Percentiles rank a stretch among this genome's conserved stretches.
phyloP scores from a whole-genome alignment of 2,329 filamentous ascomycete species.

The Byssochlamys sp. region DNA sequence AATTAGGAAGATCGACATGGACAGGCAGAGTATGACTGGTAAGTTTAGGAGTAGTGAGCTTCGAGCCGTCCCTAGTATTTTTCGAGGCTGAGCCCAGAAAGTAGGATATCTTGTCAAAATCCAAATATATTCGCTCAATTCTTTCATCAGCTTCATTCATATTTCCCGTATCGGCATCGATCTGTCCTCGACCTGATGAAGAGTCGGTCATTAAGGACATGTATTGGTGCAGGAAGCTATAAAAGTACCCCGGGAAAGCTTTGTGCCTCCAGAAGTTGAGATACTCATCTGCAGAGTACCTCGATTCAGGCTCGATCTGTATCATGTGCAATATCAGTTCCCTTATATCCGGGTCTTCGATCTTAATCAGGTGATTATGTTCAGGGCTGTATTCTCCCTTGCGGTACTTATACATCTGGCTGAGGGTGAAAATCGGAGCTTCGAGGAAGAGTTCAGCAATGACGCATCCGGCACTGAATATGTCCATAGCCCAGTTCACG shows the following conservation, averaged over 20 bases:
- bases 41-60: slow-evolving; percentile 21
- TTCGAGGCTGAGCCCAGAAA: slow-evolving; percentile 68
- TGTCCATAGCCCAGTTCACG: slow-evolving; percentile 90
- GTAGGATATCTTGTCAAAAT: slow-evolving; percentile 96
- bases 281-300: slow-evolving; percentile 89
- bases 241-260: slow-evolving; percentile 93
- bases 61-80: slow-evolving; percentile 26
- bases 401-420: slow-evolving; percentile 88
- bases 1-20: slow-evolving; percentile 75
- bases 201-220: slow-evolving; percentile 93
- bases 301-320: slow-evolving; percentile 78
- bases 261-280: slow-evolving; percentile 84
- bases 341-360: slow-evolving; percentile 75
- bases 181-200: slow-evolving; percentile 63
- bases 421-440: slow-evolving; percentile 91
- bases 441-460: slow-evolving; percentile 95
- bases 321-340: slow-evolving; percentile 95
- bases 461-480: slow-evolving; percentile 93
- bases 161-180: slow-evolving; percentile 60
- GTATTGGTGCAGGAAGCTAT: slow-evolving; percentile 93
- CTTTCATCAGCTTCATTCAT: slow-evolving; percentile 82
- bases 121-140: slow-evolving; percentile 83
- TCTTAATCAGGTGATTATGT: slow-evolving; percentile 69
- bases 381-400: slow-evolving; percentile 85
- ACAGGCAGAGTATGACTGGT: slow-evolving; percentile 52